These are phyloP conservation scores for Asterochloris erici DNA, from an alignment of 139 green algal genomes.

Conservation along the genomic window DNA sequence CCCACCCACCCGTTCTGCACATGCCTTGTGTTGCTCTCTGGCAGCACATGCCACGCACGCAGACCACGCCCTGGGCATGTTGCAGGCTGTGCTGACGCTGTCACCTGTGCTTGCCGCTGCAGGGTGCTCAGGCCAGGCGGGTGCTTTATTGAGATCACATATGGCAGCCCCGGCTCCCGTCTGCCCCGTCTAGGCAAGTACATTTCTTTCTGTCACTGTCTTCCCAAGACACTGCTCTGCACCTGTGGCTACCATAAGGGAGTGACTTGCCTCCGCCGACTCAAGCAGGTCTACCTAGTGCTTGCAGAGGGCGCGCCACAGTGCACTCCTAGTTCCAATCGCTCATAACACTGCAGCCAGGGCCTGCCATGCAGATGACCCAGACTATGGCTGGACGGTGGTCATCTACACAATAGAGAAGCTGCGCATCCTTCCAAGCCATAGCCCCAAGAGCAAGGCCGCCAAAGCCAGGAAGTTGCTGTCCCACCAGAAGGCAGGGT, in stretches of 20 bases:
- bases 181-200: background rate
- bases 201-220: background rate
- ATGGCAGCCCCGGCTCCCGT: slow-evolving; percentile 1
- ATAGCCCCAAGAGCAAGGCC: no score
- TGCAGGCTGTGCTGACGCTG: background rate
- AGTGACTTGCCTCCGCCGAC: background rate
- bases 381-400: background rate
- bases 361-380: no score
- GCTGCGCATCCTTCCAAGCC: no score
- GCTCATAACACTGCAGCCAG: no score
- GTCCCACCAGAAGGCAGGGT: no score
- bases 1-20: background rate
- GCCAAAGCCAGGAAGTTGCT: no score
- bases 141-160: slow-evolving; percentile 4
- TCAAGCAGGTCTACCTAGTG: background rate
- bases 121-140: slow-evolving; percentile 5
- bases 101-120: background rate
- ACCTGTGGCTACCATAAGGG: no score
- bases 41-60: background rate
- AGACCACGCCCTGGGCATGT: background rate
- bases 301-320: no score
- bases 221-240: background rate
- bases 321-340: no score
- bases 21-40: background rate
- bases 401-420: slow-evolving; percentile 11